Conservation (phyloP, 306 rosid species). For the Cucumis sativus region Cucumber_9930_V3 NC_026656.2:24074001-24074500, state of each 20-base stretch:
- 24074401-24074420: neutral
- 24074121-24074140: constrained; percentile 25
- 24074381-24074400: neutral
- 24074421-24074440: neutral
- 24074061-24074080: neutral
- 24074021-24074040: neutral
- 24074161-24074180: constrained; percentile 31
- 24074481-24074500: neutral
- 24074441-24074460: neutral
- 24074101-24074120: constrained; percentile 15
- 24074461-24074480: neutral
- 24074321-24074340: neutral
- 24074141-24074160: constrained; percentile 34
- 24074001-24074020: neutral
- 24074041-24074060: neutral
- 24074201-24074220: no score
- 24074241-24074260: neutral
- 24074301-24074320: neutral
- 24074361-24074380: neutral
- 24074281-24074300: neutral
- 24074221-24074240: no score
- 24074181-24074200: neutral
- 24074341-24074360: neutral
- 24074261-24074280: neutral
- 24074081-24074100: neutral